phyloP scores from a whole-genome alignment of 2,329 filamentous ascomycete species.

The Cryphonectria naterciae region DNA sequence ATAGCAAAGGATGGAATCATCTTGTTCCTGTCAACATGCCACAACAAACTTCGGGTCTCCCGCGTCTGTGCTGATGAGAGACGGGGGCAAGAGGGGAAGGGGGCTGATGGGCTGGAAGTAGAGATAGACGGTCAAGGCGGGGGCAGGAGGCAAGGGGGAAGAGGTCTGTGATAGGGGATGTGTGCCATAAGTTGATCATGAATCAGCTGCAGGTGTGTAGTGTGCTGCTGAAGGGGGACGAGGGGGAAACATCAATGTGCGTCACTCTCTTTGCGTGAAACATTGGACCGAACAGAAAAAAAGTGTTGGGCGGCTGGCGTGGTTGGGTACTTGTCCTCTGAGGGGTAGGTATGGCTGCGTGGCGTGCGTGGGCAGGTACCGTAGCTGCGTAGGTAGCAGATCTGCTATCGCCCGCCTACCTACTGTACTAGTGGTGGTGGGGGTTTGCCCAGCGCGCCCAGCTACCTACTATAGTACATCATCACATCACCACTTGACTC shows the following conservation, averaged over 20 bases:
- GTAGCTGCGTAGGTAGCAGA: conserved; percentile 3
- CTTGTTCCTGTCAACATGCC: not conserved
- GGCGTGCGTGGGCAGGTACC: not conserved
- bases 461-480: conserved; percentile 8
- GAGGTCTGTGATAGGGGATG: not conserved
- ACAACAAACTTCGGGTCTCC: not conserved
- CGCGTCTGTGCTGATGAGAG: not conserved
- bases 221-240: not conserved
- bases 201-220: not conserved
- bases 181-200: not conserved
- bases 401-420: not conserved
- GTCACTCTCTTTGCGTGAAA: not conserved
- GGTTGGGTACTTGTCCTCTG: not conserved
- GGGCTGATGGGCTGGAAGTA: not conserved
- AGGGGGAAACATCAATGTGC: not conserved
- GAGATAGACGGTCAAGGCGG: not conserved
- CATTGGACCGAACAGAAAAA: not conserved
- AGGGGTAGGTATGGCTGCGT: not conserved
- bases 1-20: not conserved
- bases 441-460: not conserved
- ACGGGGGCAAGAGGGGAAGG: not conserved
- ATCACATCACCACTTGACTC: conserved; percentile 19
- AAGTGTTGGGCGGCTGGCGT: not conserved
- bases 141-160: not conserved
- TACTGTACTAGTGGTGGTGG: not conserved